These are phyloP conservation scores for Plasmodium gonderi DNA, from an alignment of 169 alveolate species.

Conservation along the genomic window DNA sequence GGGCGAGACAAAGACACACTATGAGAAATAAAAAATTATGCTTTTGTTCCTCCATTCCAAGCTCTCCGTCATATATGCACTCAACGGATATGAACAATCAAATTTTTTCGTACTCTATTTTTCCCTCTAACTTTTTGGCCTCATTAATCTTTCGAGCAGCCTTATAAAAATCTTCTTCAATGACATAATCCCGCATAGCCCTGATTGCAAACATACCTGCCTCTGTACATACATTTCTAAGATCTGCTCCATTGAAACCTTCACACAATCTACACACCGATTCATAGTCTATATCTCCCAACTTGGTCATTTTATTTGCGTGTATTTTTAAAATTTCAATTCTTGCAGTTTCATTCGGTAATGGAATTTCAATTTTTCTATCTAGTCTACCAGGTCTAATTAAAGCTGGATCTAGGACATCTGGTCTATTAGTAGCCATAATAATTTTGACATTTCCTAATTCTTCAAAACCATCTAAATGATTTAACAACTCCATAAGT, in stretches of 20 bases:
- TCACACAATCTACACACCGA: constrained; percentile 96
- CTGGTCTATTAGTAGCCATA: constrained; percentile 99
- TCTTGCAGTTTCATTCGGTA: constrained; percentile 97
- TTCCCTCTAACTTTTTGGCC: constrained; percentile 96
- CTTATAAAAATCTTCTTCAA: constrained; percentile 98
- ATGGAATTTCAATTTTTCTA: constrained; percentile 98
- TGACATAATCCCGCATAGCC: constrained; percentile 97
- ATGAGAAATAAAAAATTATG: background rate
- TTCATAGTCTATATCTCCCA: constrained; percentile 96
- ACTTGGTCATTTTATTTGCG: constrained; percentile 95
- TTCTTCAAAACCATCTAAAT: constrained; percentile 99
- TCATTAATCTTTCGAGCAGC: constrained; percentile 97
- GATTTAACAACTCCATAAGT: constrained; percentile 95
- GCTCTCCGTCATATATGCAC: background rate
- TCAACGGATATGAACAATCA: constrained; percentile 15
- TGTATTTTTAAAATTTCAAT: constrained; percentile 97
- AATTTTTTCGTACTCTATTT: constrained; percentile 93
- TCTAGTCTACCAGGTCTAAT: constrained; percentile 99
- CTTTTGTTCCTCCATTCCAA: background rate
- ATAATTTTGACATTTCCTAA: constrained; percentile 99
- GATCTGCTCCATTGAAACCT: constrained; percentile 99
- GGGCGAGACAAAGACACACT: too few relatives aligned
- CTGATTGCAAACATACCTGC: constrained; percentile 97
- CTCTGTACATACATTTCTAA: constrained; percentile 99
- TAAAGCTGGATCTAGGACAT: constrained; percentile 99